Base-by-base conservation (phyloP, 1,284 basidiomycete species). In the Ustilago tritici region DNA sequence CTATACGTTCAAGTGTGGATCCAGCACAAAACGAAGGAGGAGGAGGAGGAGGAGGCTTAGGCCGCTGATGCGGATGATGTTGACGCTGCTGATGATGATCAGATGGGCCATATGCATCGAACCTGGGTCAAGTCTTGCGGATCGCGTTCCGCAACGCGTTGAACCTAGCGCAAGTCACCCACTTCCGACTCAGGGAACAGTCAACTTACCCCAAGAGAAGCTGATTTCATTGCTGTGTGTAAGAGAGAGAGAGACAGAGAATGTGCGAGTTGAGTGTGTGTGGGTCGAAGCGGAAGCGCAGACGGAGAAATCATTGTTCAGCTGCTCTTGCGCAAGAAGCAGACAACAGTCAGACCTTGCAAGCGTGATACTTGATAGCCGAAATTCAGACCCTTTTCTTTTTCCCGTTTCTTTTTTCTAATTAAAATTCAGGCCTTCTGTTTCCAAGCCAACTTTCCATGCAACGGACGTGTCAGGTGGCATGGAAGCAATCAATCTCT, bases 51-150 rank as follows among this genome's bases (percentile, higher is more conserved):
- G 12, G 35, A 41, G 35, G 35, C 6, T 2, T 3, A 31, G 7
- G 23, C 47, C 50, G 19, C 32, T 17, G 40, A 9, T 23, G 12
- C n/a, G 5, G 10, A n/a, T 56, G 34, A 17, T 32, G 38, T 28
- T 38, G 28, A 49, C 17, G 19, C 6, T 31, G 19, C 6, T 57
- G 35, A 11, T 34, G 52, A 5, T 47, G 53, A 63, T 49, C 54
- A 63, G 54, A 56, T 56, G 60, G 23, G 60, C 17, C 11, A 11
- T 38, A 19, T 56, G 65, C 49, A 40, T 40, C 28, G 35, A 56
- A 56, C 23, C 59, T 67, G 58, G 65, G 59, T 61, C 38, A 7
- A 43, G 36, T 35, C 12, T 32, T 58, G 64, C 64, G 43, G 64
- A 60, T 53, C 59, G 43, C n/a, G 59, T 40, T 46, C 38, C 57